Percentiles rank a stretch among this genome's conserved stretches.
phyloP scores from a whole-genome alignment of 73 alveolate species.

The Paramecium octaurelia region DNA sequence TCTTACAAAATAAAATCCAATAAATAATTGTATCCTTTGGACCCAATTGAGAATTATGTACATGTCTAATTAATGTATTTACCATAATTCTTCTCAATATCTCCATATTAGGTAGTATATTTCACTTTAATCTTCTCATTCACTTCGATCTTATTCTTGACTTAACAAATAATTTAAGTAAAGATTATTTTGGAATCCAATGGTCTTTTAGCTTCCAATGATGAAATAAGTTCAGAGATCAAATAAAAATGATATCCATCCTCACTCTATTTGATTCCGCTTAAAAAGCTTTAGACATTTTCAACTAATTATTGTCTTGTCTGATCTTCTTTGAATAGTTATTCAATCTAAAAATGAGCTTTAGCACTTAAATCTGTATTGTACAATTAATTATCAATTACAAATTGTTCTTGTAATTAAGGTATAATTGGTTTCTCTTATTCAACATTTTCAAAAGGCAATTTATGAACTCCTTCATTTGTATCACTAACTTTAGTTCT shows the following conservation, averaged over 20 bases:
- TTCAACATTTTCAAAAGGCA: background rate
- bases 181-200: background rate
- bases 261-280: background rate
- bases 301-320: background rate
- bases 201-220: background rate
- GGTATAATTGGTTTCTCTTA: background rate
- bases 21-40: background rate
- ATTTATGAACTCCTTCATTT: background rate
- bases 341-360: background rate
- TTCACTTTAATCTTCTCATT: background rate
- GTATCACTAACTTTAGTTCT: background rate
- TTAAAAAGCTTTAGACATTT: background rate
- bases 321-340: background rate
- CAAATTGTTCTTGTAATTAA: background rate
- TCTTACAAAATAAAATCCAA: background rate
- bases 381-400: background rate
- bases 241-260: background rate
- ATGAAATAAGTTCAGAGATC: background rate
- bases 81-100: constrained; percentile 11
- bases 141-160: background rate
- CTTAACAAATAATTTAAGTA: background rate
- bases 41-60: background rate
- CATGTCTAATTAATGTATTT: background rate
- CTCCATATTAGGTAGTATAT: constrained; percentile 30
- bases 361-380: background rate